These are phyloP conservation scores for Teunomyces funiuensis DNA, from an alignment of 805 yeast genomes.

Conservation along the genomic window DNA sequence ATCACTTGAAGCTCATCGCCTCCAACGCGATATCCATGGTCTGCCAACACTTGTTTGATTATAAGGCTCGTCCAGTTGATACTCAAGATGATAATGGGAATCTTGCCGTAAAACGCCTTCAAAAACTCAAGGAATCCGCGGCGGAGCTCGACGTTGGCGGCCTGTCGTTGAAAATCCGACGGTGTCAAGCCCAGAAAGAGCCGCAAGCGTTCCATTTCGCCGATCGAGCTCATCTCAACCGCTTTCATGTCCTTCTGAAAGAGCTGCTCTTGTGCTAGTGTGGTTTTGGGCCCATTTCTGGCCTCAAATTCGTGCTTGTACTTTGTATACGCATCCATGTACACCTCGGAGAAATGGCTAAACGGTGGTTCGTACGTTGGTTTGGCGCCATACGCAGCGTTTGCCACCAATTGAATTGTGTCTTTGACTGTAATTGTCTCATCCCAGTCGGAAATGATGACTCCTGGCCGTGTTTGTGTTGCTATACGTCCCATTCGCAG, in stretches of 20 bases:
- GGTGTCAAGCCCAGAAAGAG: slow-evolving; percentile 44
- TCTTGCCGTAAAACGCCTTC: slow-evolving; percentile 9
- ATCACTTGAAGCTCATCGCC: slow-evolving; percentile 29
- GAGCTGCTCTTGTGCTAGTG: slow-evolving; percentile 40
- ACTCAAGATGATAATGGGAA: slow-evolving; percentile 50
- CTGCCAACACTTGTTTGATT: slow-evolving; percentile 35
- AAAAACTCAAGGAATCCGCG: slow-evolving; percentile 41
- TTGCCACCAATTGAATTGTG: slow-evolving; percentile 52
- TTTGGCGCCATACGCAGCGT: slow-evolving; percentile 42
- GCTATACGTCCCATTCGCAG: not conserved
- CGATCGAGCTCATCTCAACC: slow-evolving; percentile 51
- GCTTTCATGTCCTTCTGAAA: slow-evolving; percentile 46
- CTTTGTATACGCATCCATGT: slow-evolving; percentile 34
- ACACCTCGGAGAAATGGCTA: slow-evolving; percentile 43
- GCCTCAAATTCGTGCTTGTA: slow-evolving; percentile 25
- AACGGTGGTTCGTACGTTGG: slow-evolving; percentile 41
- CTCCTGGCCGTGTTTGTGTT: slow-evolving; percentile 3
- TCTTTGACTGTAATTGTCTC: slow-evolving; percentile 60
- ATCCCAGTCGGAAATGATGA: slow-evolving; percentile 61
- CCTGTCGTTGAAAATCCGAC: slow-evolving; percentile 32
- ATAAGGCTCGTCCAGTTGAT: slow-evolving; percentile 61
- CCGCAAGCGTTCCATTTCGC: slow-evolving; percentile 34
- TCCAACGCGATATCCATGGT: slow-evolving; percentile 18
- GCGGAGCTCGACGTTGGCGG: slow-evolving; percentile 35
- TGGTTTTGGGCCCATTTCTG: slow-evolving; percentile 22